These are phyloP conservation scores for Skeletonema costatum DNA, from an alignment of 108 stramenopile species.

Conservation along the genomic window DNA sequence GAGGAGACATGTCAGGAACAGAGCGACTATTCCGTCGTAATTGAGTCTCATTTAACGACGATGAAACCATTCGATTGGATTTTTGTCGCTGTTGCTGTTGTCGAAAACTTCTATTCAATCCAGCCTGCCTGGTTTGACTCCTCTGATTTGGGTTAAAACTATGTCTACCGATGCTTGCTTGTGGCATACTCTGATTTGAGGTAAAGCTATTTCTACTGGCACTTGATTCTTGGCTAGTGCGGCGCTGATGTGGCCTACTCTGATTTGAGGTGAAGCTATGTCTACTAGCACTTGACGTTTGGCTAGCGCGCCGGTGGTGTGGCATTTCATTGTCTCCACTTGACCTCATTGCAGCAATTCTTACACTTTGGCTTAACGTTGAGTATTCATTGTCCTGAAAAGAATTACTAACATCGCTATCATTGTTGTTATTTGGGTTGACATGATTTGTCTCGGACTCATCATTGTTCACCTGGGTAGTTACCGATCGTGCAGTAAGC, in stretches of 20 bases:
- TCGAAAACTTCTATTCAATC: not conserved
- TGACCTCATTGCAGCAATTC: not conserved
- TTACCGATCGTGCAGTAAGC: not conserved
- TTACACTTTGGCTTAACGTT: not conserved
- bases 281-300: not conserved
- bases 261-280: not conserved
- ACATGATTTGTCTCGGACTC: not conserved
- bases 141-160: not conserved
- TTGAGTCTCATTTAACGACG: not conserved
- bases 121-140: no score
- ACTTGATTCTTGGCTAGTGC: no score
- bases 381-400: not conserved
- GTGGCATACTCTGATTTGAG: not conserved
- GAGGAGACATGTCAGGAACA: not conserved
- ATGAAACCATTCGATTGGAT: not conserved
- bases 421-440: not conserved
- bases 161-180: not conserved
- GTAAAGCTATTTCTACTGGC: no score
- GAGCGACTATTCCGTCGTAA: not conserved
- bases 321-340: not conserved
- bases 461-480: not conserved
- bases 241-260: not conserved
- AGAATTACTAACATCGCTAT: not conserved
- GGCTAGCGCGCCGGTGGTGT: not conserved
- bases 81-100: not conserved